Evolutionary conservation across 2,329 filamentous ascomycete species (phyloP), one percentile per base, ranked within the genome.

Genomic region (Fusarium sp.): DNA sequence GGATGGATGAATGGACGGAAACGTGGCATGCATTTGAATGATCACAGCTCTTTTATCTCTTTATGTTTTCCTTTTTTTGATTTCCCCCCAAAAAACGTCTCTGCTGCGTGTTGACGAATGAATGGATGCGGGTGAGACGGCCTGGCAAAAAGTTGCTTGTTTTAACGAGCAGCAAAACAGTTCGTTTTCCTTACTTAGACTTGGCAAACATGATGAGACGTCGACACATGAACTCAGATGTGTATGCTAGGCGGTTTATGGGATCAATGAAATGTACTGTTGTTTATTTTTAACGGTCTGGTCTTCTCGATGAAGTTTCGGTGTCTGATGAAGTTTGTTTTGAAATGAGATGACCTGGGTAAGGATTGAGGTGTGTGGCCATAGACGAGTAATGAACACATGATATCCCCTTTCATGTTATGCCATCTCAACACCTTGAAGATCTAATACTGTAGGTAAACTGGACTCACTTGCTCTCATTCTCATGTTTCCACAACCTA

Each of bases 1-100:
- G 71, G 71, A 73, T 63, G 70, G 63, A 70, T 71, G 70, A 72
- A 70, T 67, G 70, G 69, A 72, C 61, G 68, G 71, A 73, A 73
- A 73, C 71, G 71, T 73, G 71, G 70, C 64, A 73, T 74, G 71
- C 71, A 71, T 73, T 72, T 74, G 68, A 73, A 73, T 73, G 70
- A 73, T 74, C 48, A 73, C 71, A 69, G 58, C 68, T 65, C 66
- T 75, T 46, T 73, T 71, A 62, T 63, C 61, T 61, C 53, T 62
- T 68, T 67, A 56, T 62, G 62, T 62, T 67, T 63, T 48, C 36
- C 44, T 57, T 46, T 62, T 62, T 62, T 59, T 58, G 45, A 17
- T 56, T 56, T 58, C 60, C 65, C 52, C 65, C 52, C 62, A 48
- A 62, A 69, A 69, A 66, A 67, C 49, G 66, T 60, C 56, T 54